Evolutionary conservation across 2,329 filamentous ascomycete species (phyloP).

Genomic region (Ophiocordyceps robertsii): DNA sequence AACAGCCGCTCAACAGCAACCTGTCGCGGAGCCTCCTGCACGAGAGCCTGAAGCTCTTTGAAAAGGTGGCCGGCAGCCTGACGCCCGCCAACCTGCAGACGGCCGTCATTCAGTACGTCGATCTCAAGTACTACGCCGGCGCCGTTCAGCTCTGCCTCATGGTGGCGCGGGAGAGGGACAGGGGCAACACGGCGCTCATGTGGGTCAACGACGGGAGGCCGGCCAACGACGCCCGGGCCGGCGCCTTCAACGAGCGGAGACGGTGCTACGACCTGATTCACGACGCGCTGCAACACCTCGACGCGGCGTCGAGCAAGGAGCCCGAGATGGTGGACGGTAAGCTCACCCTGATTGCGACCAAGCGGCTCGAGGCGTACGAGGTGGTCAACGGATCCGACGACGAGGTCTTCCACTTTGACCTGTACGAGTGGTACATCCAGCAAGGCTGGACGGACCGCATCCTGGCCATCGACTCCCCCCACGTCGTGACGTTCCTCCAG

Average conservation of each 20-base stretch:
- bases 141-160: slow-evolving; percentile 77
- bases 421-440: slow-evolving; percentile 96
- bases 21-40: slow-evolving; percentile 67
- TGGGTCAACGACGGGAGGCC: slow-evolving; percentile 83
- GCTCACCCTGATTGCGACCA: slow-evolving; percentile 60
- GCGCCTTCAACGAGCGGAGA: slow-evolving; percentile 57
- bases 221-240: slow-evolving; percentile 52
- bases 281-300: slow-evolving; percentile 63
- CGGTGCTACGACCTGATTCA: slow-evolving; percentile 82
- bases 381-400: slow-evolving; percentile 82
- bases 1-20: slow-evolving; percentile 63
- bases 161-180: slow-evolving; percentile 74
- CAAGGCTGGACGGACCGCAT: slow-evolving; percentile 78
- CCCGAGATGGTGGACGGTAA: slow-evolving; percentile 68
- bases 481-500: slow-evolving; percentile 75
- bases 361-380: slow-evolving; percentile 76
- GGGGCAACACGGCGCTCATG: slow-evolving; percentile 68
- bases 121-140: slow-evolving; percentile 81
- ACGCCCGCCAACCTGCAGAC: slow-evolving; percentile 67
- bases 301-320: slow-evolving; percentile 53
- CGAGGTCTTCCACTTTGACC: slow-evolving; percentile 85
- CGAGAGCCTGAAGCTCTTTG: slow-evolving; percentile 78
- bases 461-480: slow-evolving; percentile 69
- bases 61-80: slow-evolving; percentile 74
- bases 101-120: slow-evolving; percentile 67